Base-by-base conservation (phyloP, 2,329 filamentous ascomycete genomes). In the Aureobasidium sp. region DNA sequence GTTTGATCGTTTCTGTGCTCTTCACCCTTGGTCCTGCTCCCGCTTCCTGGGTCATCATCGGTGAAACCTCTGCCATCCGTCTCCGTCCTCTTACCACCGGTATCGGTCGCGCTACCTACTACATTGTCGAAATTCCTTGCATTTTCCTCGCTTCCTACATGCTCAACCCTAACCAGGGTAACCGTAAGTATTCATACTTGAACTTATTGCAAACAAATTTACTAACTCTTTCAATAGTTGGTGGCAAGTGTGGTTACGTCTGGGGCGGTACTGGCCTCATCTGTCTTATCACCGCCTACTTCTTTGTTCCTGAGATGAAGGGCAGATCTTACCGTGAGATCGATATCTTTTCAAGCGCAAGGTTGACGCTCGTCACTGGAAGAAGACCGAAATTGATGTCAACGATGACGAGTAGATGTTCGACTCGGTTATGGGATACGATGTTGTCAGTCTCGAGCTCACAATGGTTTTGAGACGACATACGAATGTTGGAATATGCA, bases 41-140 rank as follows among this genome's bases (percentile, higher is more conserved):
- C 50, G 81, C 82, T 44, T 86, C 85, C 10, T 88, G 81, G 80
- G 82, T 84, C 73, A 85, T 87, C 66, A 87, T 88, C 50, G 84
- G 81, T 66, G 85, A 88, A 72, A 87, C 85, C 2, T 86, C 85
- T 0, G 75, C 85, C 55, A 80, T 87, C 60, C 84, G 85, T 64
- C 84, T 88, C 34, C 72, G 85, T 52, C 82, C 85, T 50, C 74
- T 87, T n/a, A 87, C 82, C 3, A 87, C 85, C 29, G 85, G 84
- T 72, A 73, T 87, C 54, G 85, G 85, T 69, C 84, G 85, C 69
- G 85, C 74, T 59, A 74, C 77, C 13, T 88, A 88, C 78, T 87
- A 88, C 73, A 67, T 85, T 5, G 75, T 85, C 64, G 81, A 87
- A 63, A 87, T 87, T 70, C 84, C 85, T 67, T 86, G 82, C 68